Percentiles rank a stretch among this genome's conserved stretches.
These are phyloP conservation scores for Rhodotorula mucilaginosa DNA, from an alignment of 1,284 basidiomycete species.

Conservation along the genomic window DNA sequence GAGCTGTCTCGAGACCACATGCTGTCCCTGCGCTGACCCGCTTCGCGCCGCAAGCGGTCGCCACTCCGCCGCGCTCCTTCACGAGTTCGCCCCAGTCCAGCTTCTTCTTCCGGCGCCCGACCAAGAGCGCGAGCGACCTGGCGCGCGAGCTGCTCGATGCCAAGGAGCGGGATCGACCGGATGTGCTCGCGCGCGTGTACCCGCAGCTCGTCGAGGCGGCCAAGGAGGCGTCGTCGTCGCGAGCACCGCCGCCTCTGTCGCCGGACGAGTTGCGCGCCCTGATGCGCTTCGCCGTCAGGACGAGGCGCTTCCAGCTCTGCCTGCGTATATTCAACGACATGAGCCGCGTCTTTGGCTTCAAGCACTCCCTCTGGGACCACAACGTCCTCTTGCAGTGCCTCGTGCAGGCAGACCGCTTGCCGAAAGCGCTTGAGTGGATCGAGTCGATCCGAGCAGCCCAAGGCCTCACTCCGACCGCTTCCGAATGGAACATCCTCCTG, in stretches of 20 bases:
- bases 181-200: slow-evolving; percentile 31
- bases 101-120: slow-evolving; percentile 35
- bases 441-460: slow-evolving; percentile 15
- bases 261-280: slow-evolving; percentile 18
- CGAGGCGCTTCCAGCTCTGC: slow-evolving; percentile 22
- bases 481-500: slow-evolving; percentile 38
- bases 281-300: slow-evolving; percentile 31
- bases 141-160: slow-evolving; percentile 23
- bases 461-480: slow-evolving; percentile 12
- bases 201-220: slow-evolving; percentile 18
- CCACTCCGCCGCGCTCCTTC: not conserved
- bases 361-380: slow-evolving; percentile 20
- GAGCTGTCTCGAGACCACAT: not conserved
- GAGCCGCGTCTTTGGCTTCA: slow-evolving; percentile 8
- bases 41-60: not conserved
- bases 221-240: slow-evolving; percentile 7
- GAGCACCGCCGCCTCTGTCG: slow-evolving; percentile 2
- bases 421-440: slow-evolving; percentile 30
- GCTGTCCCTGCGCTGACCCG: not conserved
- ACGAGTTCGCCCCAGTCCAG: not conserved
- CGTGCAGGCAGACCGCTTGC: slow-evolving; percentile 2
- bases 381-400: slow-evolving; percentile 30
- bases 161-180: slow-evolving; percentile 15
- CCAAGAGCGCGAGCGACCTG: slow-evolving; percentile 13
- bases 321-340: slow-evolving; percentile 38